These are phyloP conservation scores for Trematosphaeria pertusa DNA, from an alignment of 2,329 filamentous ascomycete genomes.

Conservation along the genomic window DNA sequence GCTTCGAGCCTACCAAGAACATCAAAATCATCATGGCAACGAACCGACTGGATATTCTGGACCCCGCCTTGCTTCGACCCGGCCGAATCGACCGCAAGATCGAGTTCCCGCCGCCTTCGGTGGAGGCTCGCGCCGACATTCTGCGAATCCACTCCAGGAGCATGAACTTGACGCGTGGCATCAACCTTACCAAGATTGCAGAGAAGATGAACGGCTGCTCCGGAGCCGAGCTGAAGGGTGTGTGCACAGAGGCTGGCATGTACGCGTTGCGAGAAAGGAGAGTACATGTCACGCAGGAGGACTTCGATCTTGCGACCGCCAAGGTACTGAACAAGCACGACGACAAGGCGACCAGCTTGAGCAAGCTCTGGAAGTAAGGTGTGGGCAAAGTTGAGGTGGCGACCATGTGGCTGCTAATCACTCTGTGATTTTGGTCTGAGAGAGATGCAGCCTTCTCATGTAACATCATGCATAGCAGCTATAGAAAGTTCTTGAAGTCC, in stretches of 20 bases:
- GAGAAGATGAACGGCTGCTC: slow-evolving; percentile 99
- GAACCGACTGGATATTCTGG: slow-evolving; percentile 95
- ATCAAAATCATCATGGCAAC: slow-evolving; percentile 99
- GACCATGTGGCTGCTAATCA: not conserved
- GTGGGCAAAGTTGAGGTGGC: not conserved
- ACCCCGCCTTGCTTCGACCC: slow-evolving; percentile 92
- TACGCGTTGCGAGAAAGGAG: slow-evolving; percentile 93
- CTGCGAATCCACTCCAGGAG: slow-evolving; percentile 95
- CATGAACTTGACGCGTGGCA: slow-evolving; percentile 98
- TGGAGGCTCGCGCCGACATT: slow-evolving; percentile 97
- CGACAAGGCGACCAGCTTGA: slow-evolving; percentile 92
- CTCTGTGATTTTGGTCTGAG: not conserved
- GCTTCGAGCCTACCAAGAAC: slow-evolving; percentile 99
- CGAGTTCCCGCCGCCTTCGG: slow-evolving; percentile 95
- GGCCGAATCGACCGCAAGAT: slow-evolving; percentile 98
- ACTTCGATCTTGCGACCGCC: slow-evolving; percentile 97
- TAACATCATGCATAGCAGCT: slow-evolving; percentile 21
- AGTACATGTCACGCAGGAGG: slow-evolving; percentile 98
- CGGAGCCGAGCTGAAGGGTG: slow-evolving; percentile 96
- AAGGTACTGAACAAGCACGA: slow-evolving; percentile 99
- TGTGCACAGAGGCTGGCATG: slow-evolving; percentile 99
- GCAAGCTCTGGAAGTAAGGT: slow-evolving; percentile 82
- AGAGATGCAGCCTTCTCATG: slow-evolving; percentile 13
- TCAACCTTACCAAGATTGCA: slow-evolving; percentile 97
- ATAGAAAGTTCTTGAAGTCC: slow-evolving; percentile 15